Conservation (phyloP, 2,329 filamentous ascomycete genomes). For the Monilinia polystroma region DNA sequence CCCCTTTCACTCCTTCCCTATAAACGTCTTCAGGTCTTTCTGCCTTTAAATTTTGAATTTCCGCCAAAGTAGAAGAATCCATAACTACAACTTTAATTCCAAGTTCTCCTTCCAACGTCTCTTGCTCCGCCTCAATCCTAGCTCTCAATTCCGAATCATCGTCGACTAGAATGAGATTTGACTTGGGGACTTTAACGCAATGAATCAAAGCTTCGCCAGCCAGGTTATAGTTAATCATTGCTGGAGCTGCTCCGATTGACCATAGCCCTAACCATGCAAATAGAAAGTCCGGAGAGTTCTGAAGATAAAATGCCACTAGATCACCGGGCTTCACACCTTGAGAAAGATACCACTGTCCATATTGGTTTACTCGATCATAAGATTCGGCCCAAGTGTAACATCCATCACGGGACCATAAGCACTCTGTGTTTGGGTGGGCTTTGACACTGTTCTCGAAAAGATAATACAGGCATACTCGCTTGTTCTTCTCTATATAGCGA, state of each 20-base stretch:
- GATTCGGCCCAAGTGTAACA: constrained; percentile 59
- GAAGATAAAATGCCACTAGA: constrained; percentile 64
- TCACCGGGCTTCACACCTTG: constrained; percentile 59
- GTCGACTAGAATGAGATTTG: constrained; percentile 59
- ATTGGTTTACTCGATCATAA: constrained; percentile 57
- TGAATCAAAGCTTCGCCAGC: constrained; percentile 63
- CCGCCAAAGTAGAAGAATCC: constrained; percentile 48
- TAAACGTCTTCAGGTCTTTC: constrained; percentile 56
- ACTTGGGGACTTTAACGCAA: constrained; percentile 58
- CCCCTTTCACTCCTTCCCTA: constrained; percentile 50
- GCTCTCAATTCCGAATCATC: constrained; percentile 49
- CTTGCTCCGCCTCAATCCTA: constrained; percentile 57
- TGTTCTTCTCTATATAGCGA: constrained; percentile 40
- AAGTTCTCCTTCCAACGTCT: constrained; percentile 46
- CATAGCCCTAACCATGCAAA: constrained; percentile 64
- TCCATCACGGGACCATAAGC: constrained; percentile 65
- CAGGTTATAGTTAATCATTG: constrained; percentile 70
- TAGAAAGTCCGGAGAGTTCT: constrained; percentile 66
- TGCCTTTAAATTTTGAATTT: constrained; percentile 49
- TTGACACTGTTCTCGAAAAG: constrained; percentile 57
- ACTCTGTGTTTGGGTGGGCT: constrained; percentile 53
- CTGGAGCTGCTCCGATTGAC: constrained; percentile 66
- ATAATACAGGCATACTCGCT: constrained; percentile 62
- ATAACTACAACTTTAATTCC: constrained; percentile 58
- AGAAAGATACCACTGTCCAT: constrained; percentile 59